Base-by-base conservation (phyloP, 768 basidiomycete genomes). In the Asterophora lycoperdoides region DNA sequence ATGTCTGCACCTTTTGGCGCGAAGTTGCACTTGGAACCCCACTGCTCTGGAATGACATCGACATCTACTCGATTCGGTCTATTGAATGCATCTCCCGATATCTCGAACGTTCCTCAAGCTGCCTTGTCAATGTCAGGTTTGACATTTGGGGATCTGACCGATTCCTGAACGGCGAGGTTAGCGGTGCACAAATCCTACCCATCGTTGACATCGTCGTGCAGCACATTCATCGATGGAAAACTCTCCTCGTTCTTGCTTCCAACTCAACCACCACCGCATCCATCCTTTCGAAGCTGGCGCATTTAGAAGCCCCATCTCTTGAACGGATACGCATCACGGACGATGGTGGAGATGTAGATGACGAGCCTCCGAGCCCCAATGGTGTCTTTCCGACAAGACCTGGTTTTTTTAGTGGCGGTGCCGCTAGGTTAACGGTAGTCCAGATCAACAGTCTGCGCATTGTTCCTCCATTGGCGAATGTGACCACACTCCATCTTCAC, bases 1-100 rank as follows among this genome's bases (percentile, higher is more conserved):
- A 76, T 48, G 72, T 77, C 34, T 76, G 68, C n/a, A 48, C 48
- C 14, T 61, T 58, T 41, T 77, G 75, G 73, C 66, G 76, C 39
- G 57, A 56, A 3, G 54, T 68, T 13, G 72, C 70, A 1, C 44
- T 72, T 19, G 54, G 57, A 11, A 68, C 64, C 5, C 67, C 71
- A 2, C 43, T 55, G 4, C 61, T 78, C 5, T 78, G 77, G 76
- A 67, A 50, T 39, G 64, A 60, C 17, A 64, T 76, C 35, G 48
- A 61, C 32, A 61, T 70, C 23, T 64, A 60, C 28, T 64, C 68
- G 2, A 53, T 44, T 14, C 39, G 53, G 8, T 68, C 68, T 17
- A 26, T 59, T 9, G 56, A 54, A 9, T 55, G 60, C 46, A 55
- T 63, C 1, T 34, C 46, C 15, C 43, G 46, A 14, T 72, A 69